phyloP scores from a whole-genome alignment of 257 asterid genomes.

The Paraleonurus japonicus region DNA sequence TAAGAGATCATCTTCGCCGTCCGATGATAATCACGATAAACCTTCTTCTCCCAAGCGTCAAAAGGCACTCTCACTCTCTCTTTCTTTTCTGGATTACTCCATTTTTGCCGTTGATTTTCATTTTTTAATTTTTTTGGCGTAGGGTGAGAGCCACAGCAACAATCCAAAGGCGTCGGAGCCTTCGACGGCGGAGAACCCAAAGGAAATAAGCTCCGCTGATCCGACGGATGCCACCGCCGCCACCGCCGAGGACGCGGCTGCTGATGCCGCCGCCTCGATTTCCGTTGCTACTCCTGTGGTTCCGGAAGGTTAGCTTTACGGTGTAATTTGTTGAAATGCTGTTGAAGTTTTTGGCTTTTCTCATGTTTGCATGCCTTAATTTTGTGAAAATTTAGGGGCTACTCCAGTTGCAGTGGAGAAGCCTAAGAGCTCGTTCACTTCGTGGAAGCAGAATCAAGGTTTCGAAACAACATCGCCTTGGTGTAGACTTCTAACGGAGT shows the following conservation, averaged over 20 bases:
- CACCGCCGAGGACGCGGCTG: constrained; percentile 28
- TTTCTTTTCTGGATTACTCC: constrained; percentile 22
- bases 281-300: constrained; percentile 36
- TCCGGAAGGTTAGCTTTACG: constrained; percentile 40
- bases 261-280: constrained; percentile 28
- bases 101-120: constrained; percentile 28
- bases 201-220: constrained; percentile 59
- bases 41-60: constrained; percentile 80
- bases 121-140: constrained; percentile 11
- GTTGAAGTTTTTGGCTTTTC: neutral
- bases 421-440: constrained; percentile 50
- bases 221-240: constrained; percentile 47
- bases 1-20: constrained; percentile 73
- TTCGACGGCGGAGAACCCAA: constrained; percentile 55
- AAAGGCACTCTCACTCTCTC: constrained; percentile 48
- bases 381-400: constrained; percentile 36
- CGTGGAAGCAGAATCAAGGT: constrained; percentile 58
- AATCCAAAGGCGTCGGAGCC: constrained; percentile 48
- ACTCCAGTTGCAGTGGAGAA: constrained; percentile 46
- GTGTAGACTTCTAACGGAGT: constrained; percentile 71
- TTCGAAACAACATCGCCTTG: constrained; percentile 60
- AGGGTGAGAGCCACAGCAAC: constrained; percentile 52
- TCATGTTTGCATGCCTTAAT: constrained; percentile 26
- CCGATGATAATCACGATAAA: constrained; percentile 49
- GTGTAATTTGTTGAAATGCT: neutral